Conservation (phyloP, 2,329 filamentous ascomycete species). For the Apiospora marii region DNA sequence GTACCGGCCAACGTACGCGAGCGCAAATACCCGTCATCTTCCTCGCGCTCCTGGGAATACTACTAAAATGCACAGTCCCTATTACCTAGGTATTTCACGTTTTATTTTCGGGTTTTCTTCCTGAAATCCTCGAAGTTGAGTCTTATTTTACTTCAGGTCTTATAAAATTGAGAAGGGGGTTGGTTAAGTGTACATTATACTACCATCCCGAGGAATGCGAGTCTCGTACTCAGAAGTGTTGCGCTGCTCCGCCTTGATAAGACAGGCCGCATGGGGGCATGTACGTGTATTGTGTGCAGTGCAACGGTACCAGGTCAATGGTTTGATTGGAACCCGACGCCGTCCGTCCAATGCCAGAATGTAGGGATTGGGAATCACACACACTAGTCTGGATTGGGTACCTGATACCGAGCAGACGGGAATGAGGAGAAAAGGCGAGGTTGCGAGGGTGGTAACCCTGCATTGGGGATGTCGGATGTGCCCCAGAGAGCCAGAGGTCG, state of each 20-base stretch:
- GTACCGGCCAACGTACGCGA: no score
- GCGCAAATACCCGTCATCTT: not conserved
- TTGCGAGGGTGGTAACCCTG: not conserved
- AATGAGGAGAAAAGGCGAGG: not conserved
- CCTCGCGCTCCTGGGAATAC: no score
- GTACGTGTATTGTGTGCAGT: constrained; percentile 3
- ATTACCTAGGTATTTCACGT: no score
- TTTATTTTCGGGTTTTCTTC: no score
- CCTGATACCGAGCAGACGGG: constrained; percentile 7
- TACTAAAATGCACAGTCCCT: no score
- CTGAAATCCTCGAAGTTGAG: no score
- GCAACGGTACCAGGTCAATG: constrained; percentile 3
- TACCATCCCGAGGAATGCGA: no score
- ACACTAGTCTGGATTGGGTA: not conserved
- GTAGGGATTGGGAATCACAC: not conserved
- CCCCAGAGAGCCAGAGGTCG: not conserved
- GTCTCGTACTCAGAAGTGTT: not conserved
- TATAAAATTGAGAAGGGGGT: no score
- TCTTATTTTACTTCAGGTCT: no score
- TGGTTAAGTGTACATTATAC: no score
- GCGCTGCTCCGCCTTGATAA: not conserved
- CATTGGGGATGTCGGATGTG: not conserved
- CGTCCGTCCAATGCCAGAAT: not conserved
- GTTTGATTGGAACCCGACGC: constrained; percentile 14
- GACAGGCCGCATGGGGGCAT: not conserved